Conservation (phyloP, 139 green algal species). For the Pleodorina starrii region DNA sequence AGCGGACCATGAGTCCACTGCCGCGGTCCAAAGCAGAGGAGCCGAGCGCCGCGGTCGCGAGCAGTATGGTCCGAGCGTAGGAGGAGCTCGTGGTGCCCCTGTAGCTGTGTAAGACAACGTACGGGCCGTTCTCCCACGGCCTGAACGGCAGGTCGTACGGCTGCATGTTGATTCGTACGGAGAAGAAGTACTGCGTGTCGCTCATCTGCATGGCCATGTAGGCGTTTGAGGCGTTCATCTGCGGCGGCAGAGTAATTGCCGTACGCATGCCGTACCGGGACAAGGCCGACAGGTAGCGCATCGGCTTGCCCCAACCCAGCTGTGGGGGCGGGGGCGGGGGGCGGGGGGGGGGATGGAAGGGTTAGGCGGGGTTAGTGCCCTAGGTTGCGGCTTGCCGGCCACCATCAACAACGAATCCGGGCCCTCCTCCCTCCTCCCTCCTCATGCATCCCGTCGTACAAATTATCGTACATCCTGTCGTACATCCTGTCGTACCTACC, state of each 20-base stretch:
- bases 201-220: not conserved
- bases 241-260: not conserved
- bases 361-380: too few relatives aligned
- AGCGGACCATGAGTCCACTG: not conserved
- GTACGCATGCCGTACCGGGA: not conserved
- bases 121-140: not conserved
- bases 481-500: not conserved
- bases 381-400: too few relatives aligned
- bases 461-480: not conserved
- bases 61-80: not conserved
- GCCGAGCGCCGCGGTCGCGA: not conserved
- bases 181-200: not conserved
- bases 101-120: slow-evolving; percentile 14
- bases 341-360: not conserved
- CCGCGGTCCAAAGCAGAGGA: not conserved
- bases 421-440: too few relatives aligned
- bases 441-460: too few relatives aligned
- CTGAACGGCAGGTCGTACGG: slow-evolving; percentile 27
- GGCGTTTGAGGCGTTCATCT: not conserved
- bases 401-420: too few relatives aligned
- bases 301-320: not conserved
- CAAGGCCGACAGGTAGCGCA: not conserved
- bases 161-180: not conserved
- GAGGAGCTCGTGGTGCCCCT: not conserved
- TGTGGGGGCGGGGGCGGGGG: not conserved